Percentiles rank a stretch among this genome's conserved stretches.
These are phyloP conservation scores for Penicillium sp. DNA, from an alignment of 2,329 filamentous ascomycete species.

Conservation along the genomic window DNA sequence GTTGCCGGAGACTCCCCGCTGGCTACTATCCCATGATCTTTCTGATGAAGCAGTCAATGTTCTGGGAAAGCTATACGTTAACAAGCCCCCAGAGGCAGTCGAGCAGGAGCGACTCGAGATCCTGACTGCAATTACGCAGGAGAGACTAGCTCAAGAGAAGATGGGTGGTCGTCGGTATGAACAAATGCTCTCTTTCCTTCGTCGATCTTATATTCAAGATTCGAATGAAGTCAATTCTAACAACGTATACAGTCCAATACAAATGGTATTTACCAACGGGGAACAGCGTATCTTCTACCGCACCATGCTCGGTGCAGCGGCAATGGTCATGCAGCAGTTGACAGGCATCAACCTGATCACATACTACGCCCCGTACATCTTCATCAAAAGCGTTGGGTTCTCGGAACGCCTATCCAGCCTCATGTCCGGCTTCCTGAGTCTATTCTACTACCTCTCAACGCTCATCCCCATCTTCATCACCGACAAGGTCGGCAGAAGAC, in stretches of 20 bases:
- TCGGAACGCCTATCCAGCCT: conserved; percentile 36
- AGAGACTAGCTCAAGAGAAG: neutral
- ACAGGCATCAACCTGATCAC: conserved; percentile 21
- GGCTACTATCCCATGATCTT: conserved; percentile 26
- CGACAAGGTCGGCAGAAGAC: conserved; percentile 33
- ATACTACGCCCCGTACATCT: conserved; percentile 2
- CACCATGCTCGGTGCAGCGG: conserved; percentile 12
- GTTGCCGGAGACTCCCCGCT: conserved; percentile 39
- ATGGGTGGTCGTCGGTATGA: neutral
- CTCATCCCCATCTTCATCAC: conserved; percentile 39
- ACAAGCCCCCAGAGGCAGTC: neutral
- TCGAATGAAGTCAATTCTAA: neutral
- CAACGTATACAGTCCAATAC: neutral
- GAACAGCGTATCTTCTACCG: conserved; percentile 8
- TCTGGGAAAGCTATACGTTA: conserved; percentile 8
- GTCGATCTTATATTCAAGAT: too few relatives aligned
- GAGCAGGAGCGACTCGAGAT: neutral
- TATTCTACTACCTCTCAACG: conserved; percentile 41
- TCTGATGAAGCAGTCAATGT: conserved; percentile 28
- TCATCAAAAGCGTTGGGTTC: conserved; percentile 21
- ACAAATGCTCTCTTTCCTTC: neutral
- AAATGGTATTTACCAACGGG: conserved; percentile 5
- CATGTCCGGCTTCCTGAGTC: conserved; percentile 44
- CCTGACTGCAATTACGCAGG: neutral
- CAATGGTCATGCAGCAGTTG: conserved; percentile 21